Base-by-base conservation (phyloP, 768 basidiomycete species). In the Tulasnella sp. region DNA sequence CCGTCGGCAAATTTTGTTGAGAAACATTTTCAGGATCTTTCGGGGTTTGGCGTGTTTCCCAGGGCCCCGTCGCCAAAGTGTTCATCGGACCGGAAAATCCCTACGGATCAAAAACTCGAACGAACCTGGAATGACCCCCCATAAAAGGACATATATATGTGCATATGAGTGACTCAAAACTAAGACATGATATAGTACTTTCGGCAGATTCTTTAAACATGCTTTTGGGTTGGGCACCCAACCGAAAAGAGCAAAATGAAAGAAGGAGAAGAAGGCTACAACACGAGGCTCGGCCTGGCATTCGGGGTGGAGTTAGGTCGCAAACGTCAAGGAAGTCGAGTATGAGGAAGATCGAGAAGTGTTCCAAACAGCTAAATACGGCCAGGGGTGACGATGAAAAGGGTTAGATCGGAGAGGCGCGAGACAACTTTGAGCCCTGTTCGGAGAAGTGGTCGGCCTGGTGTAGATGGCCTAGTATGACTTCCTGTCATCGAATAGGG, bases 261-360 rank as follows among this genome's bases (percentile, higher is more conserved):
- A 67, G 61, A 67, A 51, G 48, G 15, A 16, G 42, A n/a, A n/a
- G 51, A 51, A 32, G 61, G 29, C 61, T 32, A 26, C 15, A 35
- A 67, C 61, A 67, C 61, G 61, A 67, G 61, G 61, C 61, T 67
- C 61, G 61, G 61, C 61, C 61, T 35, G 61, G 61, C 61, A 35
- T 67, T 67, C 61, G 61, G 61, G 61, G 61, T 67, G 61, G 61
- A 67, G 61, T 67, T 67, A 67, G 61, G 61, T 26, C 61, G 61
- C 61, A 67, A 26, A 67, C 29, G 32, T 51, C 51, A 67, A 67
- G 32, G 29, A 67, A 26, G 61, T 67, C 55, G 29, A 57, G 23
- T n/a, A 57, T 57, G 55, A 57, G 55, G 23, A 57, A 57, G 32
- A 35, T 67, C 29, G 26, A 67, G 61, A 67, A 35, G 61, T 15